A percentile compares a stretch with the other conserved stretches of the same genome.
phyloP scores from a whole-genome alignment of 768 basidiomycete genomes.

The Pleurotus tuber-regium region DNA sequence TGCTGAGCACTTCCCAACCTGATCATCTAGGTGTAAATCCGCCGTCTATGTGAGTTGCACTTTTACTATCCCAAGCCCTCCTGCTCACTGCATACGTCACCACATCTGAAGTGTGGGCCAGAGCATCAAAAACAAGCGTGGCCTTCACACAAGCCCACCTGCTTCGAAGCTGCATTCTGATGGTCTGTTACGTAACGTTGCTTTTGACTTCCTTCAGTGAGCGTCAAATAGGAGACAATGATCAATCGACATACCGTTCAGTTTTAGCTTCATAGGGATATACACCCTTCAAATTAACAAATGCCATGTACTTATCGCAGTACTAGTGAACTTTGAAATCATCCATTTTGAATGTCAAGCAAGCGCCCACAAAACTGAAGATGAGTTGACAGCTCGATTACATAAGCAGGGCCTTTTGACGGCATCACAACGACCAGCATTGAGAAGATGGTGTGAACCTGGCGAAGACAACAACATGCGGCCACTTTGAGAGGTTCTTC shows the following conservation, averaged over 20 bases:
- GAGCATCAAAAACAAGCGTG: slow-evolving; percentile 37
- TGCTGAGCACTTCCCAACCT: neutral
- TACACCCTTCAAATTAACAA: neutral
- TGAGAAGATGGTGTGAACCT: slow-evolving; percentile 6
- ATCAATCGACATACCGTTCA: neutral
- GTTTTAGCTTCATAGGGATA: neutral
- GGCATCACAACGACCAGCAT: slow-evolving; percentile 2
- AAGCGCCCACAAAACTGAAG: neutral
- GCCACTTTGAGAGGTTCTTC: slow-evolving; percentile 4
- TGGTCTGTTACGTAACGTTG: too few species aligned
- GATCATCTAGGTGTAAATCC: slow-evolving; percentile 33
- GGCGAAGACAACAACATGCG: slow-evolving; percentile 2
- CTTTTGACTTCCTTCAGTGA: neutral
- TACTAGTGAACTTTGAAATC: too few species aligned
- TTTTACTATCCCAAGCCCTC: neutral
- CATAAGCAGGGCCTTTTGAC: neutral
- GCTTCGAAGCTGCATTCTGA: slow-evolving; percentile 32
- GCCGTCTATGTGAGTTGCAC: slow-evolving; percentile 38
- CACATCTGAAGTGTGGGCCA: slow-evolving; percentile 27
- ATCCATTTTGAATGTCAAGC: neutral
- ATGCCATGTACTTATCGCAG: neutral
- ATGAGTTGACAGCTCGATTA: neutral
- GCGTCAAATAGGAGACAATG: neutral
- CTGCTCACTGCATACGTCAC: slow-evolving; percentile 4
- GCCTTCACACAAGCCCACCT: slow-evolving; percentile 31